These are phyloP conservation scores for Aurantiochytrium sp. DNA, from an alignment of 108 stramenopile genomes.

Conservation along the genomic window DNA sequence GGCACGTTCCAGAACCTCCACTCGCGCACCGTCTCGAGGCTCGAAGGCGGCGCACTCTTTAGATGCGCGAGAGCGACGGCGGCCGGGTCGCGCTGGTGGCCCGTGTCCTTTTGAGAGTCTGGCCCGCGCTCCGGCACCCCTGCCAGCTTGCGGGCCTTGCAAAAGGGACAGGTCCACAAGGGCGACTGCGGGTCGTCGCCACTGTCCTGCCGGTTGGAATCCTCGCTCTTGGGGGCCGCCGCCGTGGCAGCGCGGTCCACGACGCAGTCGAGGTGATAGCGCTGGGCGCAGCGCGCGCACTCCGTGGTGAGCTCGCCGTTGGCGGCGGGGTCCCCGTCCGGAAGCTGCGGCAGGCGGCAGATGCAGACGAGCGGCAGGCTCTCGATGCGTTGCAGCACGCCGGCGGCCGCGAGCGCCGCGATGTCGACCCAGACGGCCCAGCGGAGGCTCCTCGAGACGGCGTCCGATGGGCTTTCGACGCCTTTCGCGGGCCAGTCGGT, in stretches of 20 bases:
- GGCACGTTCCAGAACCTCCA: background rate
- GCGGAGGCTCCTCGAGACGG: background rate
- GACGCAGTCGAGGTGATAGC: background rate
- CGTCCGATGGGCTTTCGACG: background rate
- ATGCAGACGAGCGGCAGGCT: background rate
- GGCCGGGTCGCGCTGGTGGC: no score
- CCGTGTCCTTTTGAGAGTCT: no score
- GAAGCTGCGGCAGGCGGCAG: conserved; percentile 5
- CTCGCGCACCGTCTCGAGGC: background rate
- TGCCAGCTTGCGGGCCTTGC: background rate
- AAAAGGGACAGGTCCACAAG: background rate
- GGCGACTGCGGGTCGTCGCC: background rate
- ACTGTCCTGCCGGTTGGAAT: background rate
- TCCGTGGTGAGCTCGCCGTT: background rate
- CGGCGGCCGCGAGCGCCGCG: background rate
- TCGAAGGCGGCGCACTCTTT: background rate
- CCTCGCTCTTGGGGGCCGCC: background rate
- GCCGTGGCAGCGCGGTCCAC: background rate
- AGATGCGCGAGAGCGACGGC: no score
- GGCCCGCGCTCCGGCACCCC: background rate
- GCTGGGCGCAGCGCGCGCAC: background rate
- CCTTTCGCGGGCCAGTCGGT: background rate
- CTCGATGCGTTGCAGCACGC: background rate
- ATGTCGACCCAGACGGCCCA: conserved; percentile 11
- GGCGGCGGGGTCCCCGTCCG: background rate